These are phyloP conservation scores for Lactifluus hygrophoroides DNA, from an alignment of 768 basidiomycete species.

Conservation along the genomic window DNA sequence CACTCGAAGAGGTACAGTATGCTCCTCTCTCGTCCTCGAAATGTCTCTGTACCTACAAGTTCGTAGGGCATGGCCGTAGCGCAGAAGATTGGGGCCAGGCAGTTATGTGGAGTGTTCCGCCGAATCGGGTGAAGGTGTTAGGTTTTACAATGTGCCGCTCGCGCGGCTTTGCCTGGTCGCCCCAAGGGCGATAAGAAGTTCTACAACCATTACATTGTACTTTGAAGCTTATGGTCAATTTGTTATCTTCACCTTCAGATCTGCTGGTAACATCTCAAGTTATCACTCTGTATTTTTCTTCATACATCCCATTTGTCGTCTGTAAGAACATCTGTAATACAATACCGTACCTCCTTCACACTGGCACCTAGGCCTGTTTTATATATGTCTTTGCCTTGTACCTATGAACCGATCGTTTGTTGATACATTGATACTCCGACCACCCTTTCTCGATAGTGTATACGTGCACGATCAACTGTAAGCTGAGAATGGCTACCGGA, in stretches of 20 bases:
- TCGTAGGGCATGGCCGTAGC: slow-evolving; percentile 85
- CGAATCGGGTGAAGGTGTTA: slow-evolving; percentile 97
- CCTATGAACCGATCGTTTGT: not conserved
- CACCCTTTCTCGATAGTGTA: not conserved
- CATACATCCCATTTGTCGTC: slow-evolving; percentile 33
- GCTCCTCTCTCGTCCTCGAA: slow-evolving; percentile 18
- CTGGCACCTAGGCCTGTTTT: slow-evolving; percentile 3
- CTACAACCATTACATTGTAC: too few relatives aligned
- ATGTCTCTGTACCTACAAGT: not conserved
- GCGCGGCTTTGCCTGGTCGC: slow-evolving; percentile 73
- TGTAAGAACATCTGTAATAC: slow-evolving; percentile 26
- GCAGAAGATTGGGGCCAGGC: slow-evolving; percentile 77
- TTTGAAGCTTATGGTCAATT: slow-evolving; percentile 28
- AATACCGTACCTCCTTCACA: slow-evolving; percentile 8
- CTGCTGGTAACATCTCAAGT: slow-evolving; percentile 2
- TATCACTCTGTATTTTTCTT: slow-evolving; percentile 24
- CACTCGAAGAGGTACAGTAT: slow-evolving; percentile 85
- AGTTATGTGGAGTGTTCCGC: slow-evolving; percentile 98
- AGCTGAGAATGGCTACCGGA: too few relatives aligned
- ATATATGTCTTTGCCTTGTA: slow-evolving; percentile 5
- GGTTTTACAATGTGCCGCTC: slow-evolving; percentile 97
- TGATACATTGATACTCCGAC: not conserved
- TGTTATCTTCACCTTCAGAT: slow-evolving; percentile 7
- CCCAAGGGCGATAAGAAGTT: slow-evolving; percentile 37
- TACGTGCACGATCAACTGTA: too few relatives aligned